phyloP scores from a whole-genome alignment of 768 basidiomycete genomes.

The Strobilomyces echinocephalus region DNA sequence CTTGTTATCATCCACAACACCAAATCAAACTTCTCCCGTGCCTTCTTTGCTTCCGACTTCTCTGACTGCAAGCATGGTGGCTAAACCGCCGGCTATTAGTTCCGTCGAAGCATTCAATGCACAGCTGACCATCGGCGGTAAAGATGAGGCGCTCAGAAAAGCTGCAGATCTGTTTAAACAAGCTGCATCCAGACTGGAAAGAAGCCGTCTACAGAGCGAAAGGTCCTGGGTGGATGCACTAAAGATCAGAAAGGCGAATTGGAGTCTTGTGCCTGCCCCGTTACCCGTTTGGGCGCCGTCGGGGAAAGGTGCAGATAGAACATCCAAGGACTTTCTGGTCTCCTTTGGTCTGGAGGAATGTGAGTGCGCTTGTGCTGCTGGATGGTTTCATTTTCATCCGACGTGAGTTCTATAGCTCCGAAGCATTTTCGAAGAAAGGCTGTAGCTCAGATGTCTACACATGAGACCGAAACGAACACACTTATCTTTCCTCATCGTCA shows the following conservation, averaged over 20 bases:
- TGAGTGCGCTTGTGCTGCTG: slow-evolving; percentile 34
- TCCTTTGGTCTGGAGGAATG: slow-evolving; percentile 81
- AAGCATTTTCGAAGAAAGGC: slow-evolving; percentile 60
- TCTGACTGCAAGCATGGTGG: slow-evolving; percentile 60
- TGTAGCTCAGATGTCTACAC: slow-evolving; percentile 59
- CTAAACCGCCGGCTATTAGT: slow-evolving; percentile 58
- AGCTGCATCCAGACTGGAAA: slow-evolving; percentile 67
- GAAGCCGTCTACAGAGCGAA: slow-evolving; percentile 55
- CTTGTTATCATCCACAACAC: slow-evolving; percentile 43
- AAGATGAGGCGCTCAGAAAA: slow-evolving; percentile 74
- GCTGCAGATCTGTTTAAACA: slow-evolving; percentile 67
- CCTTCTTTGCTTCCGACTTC: slow-evolving; percentile 29
- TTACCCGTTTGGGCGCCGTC: slow-evolving; percentile 63
- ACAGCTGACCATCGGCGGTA: slow-evolving; percentile 69
- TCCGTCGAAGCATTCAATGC: slow-evolving; percentile 71
- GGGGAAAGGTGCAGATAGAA: slow-evolving; percentile 75
- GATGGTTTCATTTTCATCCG: not conserved
- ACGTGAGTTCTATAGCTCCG: slow-evolving; percentile 46
- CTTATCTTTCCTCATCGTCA: slow-evolving; percentile 65
- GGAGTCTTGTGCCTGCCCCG: slow-evolving; percentile 77
- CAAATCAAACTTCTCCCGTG: slow-evolving; percentile 31
- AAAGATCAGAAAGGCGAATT: slow-evolving; percentile 69
- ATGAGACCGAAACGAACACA: slow-evolving; percentile 38
- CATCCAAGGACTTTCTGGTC: slow-evolving; percentile 75
- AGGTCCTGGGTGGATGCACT: slow-evolving; percentile 82